Evolutionary conservation across 768 basidiomycete genomes (phyloP).

Genomic region (Lentinula boryana): DNA sequence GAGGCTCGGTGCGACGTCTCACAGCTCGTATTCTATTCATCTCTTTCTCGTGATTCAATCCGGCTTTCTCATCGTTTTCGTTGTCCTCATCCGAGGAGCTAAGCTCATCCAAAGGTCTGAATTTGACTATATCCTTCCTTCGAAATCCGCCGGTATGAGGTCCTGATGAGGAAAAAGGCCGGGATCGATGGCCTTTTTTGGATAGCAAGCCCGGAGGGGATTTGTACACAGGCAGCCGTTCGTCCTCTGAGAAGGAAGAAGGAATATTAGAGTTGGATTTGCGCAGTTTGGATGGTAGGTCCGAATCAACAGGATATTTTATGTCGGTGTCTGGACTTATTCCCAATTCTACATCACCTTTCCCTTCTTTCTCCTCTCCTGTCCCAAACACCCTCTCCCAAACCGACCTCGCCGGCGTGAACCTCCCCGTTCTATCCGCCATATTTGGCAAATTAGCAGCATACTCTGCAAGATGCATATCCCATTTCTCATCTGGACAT

Average conservation of each 20-base stretch:
- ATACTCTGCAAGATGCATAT: slow-evolving; percentile 57
- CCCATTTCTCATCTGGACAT: slow-evolving; percentile 75
- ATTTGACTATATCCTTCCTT: slow-evolving; percentile 21
- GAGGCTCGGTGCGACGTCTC: slow-evolving; percentile 11
- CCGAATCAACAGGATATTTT: slow-evolving; percentile 8
- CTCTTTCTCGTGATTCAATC: slow-evolving; percentile 33
- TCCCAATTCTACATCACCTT: slow-evolving; percentile 14
- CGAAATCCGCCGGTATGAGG: slow-evolving; percentile 9
- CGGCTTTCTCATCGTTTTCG: slow-evolving; percentile 14
- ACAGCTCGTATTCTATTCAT: slow-evolving; percentile 28
- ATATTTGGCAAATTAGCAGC: slow-evolving; percentile 46
- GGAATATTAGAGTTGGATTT: slow-evolving; percentile 16
- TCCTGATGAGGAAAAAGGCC: not conserved
- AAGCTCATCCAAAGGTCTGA: slow-evolving; percentile 16
- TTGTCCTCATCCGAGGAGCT: slow-evolving; percentile 29
- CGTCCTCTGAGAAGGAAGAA: not conserved
- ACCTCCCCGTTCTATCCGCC: slow-evolving; percentile 50
- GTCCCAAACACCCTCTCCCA: slow-evolving; percentile 45
- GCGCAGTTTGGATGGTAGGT: not conserved
- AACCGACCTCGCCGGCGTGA: slow-evolving; percentile 45
- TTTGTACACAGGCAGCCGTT: slow-evolving; percentile 13
- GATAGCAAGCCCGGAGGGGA: slow-evolving; percentile 12
- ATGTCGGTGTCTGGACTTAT: slow-evolving; percentile 13
- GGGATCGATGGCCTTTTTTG: slow-evolving; percentile 13
- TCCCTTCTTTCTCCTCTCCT: not conserved